Percentiles rank a stretch among this genome's conserved stretches.
Evolutionary conservation across 371 early-diverging fungal species (phyloP).

Genomic region (Rhizopus microsporus): DNA sequence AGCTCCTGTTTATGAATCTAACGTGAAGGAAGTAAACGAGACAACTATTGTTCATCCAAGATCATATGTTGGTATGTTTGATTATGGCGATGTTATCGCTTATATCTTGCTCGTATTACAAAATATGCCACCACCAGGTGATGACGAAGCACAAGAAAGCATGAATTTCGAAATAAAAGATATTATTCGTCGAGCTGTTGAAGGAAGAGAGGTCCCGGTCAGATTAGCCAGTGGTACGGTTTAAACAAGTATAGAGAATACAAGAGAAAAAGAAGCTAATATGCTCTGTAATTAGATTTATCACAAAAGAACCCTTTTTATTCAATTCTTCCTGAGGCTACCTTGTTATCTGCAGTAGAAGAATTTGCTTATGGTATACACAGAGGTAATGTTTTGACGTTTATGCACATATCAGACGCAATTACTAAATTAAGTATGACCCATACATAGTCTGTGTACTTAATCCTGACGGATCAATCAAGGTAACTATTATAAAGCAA

Average conservation of each 20-base stretch:
- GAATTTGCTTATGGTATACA: conserved; percentile 81
- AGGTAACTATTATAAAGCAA: conserved; percentile 21
- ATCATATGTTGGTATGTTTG: conserved; percentile 83
- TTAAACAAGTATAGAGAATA: background rate
- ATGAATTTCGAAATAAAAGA: conserved; percentile 57
- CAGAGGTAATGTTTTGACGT: conserved; percentile 46
- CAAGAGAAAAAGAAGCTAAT: background rate
- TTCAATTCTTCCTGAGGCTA: conserved; percentile 75
- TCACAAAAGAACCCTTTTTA: conserved; percentile 87
- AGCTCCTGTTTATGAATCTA: conserved; percentile 75
- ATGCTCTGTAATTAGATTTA: conserved; percentile 48
- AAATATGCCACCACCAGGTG: conserved; percentile 27
- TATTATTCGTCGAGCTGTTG: conserved; percentile 55
- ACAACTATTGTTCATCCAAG: conserved; percentile 27
- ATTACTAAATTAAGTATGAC: conserved; percentile 1
- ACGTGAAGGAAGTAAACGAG: conserved; percentile 1
- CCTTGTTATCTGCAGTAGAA: conserved; percentile 69
- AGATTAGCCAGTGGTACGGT: conserved; percentile 58
- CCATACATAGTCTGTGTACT: conserved; percentile 58
- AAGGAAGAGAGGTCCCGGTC: conserved; percentile 65
- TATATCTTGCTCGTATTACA: conserved; percentile 44
- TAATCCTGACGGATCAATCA: conserved; percentile 46
- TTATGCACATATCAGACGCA: background rate
- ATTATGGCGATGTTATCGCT: conserved; percentile 74
- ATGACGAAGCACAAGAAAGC: conserved; percentile 7